These are phyloP conservation scores for Apiotrichum mycotoxinovorans DNA, from an alignment of 1,284 basidiomycete species.

Conservation along the genomic window DNA sequence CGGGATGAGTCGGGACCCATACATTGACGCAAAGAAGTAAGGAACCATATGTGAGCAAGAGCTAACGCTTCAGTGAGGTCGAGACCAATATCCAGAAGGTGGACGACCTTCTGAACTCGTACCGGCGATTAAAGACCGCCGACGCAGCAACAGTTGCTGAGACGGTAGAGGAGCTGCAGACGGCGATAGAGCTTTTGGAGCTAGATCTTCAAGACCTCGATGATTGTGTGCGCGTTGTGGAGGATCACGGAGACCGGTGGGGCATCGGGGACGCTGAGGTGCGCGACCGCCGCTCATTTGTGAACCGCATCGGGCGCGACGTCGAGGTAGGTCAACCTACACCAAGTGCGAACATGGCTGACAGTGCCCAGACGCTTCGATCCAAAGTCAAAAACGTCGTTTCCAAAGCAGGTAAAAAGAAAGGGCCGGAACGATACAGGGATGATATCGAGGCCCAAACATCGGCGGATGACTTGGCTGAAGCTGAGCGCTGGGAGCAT, in stretches of 20 bases:
- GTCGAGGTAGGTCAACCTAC: conserved; percentile 78
- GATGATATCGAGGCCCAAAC: conserved; percentile 15
- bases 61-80: conserved; percentile 32
- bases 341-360: neutral
- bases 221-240: conserved; percentile 81
- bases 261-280: conserved; percentile 73
- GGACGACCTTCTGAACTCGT: conserved; percentile 28
- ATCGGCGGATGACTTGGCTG: conserved; percentile 60
- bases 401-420: neutral
- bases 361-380: conserved; percentile 2
- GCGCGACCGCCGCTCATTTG: conserved; percentile 65
- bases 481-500: conserved; percentile 61
- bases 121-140: conserved; percentile 21
- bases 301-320: conserved; percentile 65
- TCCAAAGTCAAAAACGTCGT: neutral
- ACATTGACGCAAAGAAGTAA: conserved; percentile 43
- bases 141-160: conserved; percentile 13
- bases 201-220: conserved; percentile 83
- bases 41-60: neutral
- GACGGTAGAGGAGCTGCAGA: conserved; percentile 60
- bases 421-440: neutral
- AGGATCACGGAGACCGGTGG: conserved; percentile 74
- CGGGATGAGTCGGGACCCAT: conserved; percentile 44
- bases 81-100: conserved; percentile 35
- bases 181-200: conserved; percentile 69